A percentile compares a stretch with the other conserved stretches of the same genome.
Evolutionary conservation across 768 basidiomycete species (phyloP).

Genomic region (Mycena amicta): DNA sequence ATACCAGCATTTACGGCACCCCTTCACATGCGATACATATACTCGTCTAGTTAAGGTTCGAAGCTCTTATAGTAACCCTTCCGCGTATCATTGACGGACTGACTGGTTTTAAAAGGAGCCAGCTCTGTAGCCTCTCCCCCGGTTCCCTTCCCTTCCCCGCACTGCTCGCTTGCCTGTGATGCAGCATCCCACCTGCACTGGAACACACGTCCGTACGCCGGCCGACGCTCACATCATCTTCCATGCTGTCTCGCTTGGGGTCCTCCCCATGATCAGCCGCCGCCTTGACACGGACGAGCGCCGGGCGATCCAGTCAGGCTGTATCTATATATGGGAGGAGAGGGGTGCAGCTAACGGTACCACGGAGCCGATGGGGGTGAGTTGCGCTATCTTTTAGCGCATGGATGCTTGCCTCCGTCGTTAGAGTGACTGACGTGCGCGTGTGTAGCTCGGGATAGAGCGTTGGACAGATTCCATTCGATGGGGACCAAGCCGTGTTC

Average conservation of each 20-base stretch:
- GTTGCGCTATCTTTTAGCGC: conserved; percentile 27
- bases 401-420: too few relatives aligned
- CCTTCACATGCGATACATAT: conserved; percentile 20
- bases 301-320: conserved; percentile 67
- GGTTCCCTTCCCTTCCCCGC: conserved; percentile 3
- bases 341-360: conserved; percentile 59
- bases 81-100: conserved; percentile 10
- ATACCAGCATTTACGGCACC: conserved; percentile 15
- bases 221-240: conserved; percentile 75
- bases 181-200: conserved; percentile 71
- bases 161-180: conserved; percentile 34
- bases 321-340: conserved; percentile 85
- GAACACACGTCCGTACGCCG: conserved; percentile 63
- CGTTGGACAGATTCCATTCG: conserved; percentile 80
- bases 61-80: conserved; percentile 7
- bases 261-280: conserved; percentile 68
- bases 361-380: conserved; percentile 67
- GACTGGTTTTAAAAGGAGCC: conserved; percentile 12
- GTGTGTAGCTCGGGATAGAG: conserved; percentile 73
- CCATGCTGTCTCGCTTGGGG: conserved; percentile 61
- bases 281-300: conserved; percentile 79
- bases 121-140: background rate
- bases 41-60: conserved; percentile 15
- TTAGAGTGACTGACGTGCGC: conserved; percentile 15
- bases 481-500: conserved; percentile 80